Percentiles rank a stretch among this genome's conserved stretches.
Conservation (phyloP, 352 stramenopile genomes). For the Pythium brachiatum region DNA sequence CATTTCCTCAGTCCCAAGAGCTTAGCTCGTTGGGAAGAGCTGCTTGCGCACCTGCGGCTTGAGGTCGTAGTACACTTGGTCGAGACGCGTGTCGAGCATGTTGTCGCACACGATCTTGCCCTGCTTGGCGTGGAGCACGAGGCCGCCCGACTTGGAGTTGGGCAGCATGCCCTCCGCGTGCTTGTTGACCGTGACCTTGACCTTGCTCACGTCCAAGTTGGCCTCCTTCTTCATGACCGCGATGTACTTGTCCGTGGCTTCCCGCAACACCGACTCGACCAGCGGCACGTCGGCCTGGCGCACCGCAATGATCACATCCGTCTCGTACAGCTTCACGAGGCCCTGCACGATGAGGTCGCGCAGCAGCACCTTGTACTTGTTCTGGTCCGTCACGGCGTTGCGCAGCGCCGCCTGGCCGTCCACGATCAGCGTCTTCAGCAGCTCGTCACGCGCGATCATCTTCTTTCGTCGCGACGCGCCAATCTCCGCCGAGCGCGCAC, state of each 20-base stretch:
- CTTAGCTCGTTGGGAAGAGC: conserved; percentile 65
- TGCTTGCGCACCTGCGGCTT: conserved; percentile 78
- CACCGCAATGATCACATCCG: conserved; percentile 91
- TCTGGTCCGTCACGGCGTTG: conserved; percentile 55
- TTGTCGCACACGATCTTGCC: conserved; percentile 98
- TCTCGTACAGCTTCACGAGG: conserved; percentile 98
- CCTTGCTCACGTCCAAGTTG: conserved; percentile 88
- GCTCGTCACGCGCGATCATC: conserved; percentile 92
- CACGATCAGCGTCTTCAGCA: conserved; percentile 83
- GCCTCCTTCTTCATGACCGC: conserved; percentile 87
- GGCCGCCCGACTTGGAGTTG: conserved; percentile 73
- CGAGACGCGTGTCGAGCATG: conserved; percentile 91
- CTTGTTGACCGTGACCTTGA: conserved; percentile 91
- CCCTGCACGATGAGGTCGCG: conserved; percentile 97
- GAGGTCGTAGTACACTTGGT: conserved; percentile 83
- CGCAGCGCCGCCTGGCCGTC: conserved; percentile 56
- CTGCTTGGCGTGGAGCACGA: conserved; percentile 87
- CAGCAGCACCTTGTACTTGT: conserved; percentile 93
- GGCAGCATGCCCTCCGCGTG: conserved; percentile 80
- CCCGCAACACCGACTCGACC: conserved; percentile 85
- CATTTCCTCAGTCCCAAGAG: too few relatives aligned
- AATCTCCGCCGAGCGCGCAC: conserved; percentile 91
- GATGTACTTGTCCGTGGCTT: conserved; percentile 84
- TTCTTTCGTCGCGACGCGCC: conserved; percentile 95
- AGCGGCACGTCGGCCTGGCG: conserved; percentile 89